Percentiles rank a stretch among this genome's conserved stretches.
Conservation (phyloP, 1,139 yeast species). For the Pichia cactophila region DNA sequence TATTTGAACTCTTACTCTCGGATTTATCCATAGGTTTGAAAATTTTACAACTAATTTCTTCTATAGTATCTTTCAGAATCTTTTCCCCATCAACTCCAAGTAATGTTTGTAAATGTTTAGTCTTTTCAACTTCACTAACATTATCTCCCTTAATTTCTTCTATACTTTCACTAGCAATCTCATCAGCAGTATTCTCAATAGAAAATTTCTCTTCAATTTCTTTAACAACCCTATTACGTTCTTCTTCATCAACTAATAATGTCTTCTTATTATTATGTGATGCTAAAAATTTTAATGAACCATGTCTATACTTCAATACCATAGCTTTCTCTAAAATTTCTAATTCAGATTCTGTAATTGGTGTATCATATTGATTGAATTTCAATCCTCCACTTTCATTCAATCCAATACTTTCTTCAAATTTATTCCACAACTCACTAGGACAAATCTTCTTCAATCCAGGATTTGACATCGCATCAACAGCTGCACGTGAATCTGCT, state of each 20-base stretch:
- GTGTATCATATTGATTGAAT: slow-evolving; percentile 9
- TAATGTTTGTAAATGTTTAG: neutral
- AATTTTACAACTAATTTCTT: neutral
- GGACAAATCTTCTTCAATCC: slow-evolving; percentile 12
- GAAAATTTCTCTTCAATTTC: slow-evolving; percentile 5
- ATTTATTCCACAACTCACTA: slow-evolving; percentile 11
- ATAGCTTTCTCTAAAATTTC: slow-evolving; percentile 10
- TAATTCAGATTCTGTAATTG: slow-evolving; percentile 4
- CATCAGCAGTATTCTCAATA: slow-evolving; percentile 1
- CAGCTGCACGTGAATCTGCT: slow-evolving; percentile 67
- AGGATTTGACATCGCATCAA: slow-evolving; percentile 51
- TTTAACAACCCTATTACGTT: slow-evolving; percentile 1
- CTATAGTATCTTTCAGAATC: neutral
- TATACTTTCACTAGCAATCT: neutral
- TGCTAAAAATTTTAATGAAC: slow-evolving; percentile 11
- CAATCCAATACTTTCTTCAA: slow-evolving; percentile 12
- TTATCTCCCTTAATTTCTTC: neutral
- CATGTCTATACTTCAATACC: slow-evolving; percentile 11
- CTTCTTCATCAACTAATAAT: slow-evolving; percentile 9
- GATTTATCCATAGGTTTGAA: too few species aligned
- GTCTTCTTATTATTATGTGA: slow-evolving; percentile 11
- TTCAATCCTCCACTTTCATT: slow-evolving; percentile 12
- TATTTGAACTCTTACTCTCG: too few species aligned
- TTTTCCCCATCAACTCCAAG: neutral
- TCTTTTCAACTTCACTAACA: neutral